phyloP scores from a whole-genome alignment of 352 stramenopile species.

The Phytophthora constricta region DNA sequence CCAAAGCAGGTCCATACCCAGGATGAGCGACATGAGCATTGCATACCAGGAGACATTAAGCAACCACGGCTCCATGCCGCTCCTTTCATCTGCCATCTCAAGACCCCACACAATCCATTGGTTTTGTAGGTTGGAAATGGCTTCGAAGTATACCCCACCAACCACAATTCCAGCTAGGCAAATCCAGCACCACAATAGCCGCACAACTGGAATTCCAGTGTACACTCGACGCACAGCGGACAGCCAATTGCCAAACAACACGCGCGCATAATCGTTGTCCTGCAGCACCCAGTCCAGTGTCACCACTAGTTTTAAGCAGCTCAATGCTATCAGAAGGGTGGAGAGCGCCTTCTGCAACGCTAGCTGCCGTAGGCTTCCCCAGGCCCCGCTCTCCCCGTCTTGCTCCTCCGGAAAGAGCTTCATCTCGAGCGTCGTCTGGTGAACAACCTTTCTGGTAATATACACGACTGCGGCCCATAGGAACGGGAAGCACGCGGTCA shows the following conservation, averaged over 20 bases:
- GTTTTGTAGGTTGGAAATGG: constrained; percentile 27
- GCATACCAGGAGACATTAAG: constrained; percentile 51
- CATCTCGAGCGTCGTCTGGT: constrained; percentile 1
- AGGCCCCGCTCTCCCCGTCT: neutral
- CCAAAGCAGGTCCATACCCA: constrained; percentile 59
- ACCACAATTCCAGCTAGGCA: constrained; percentile 24
- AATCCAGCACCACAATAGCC: constrained; percentile 38
- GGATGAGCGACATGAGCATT: constrained; percentile 39
- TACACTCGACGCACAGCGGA: constrained; percentile 35
- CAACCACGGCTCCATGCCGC: constrained; percentile 28
- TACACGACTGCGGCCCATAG: constrained; percentile 37
- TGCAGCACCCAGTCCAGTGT: constrained; percentile 58
- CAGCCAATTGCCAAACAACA: constrained; percentile 41
- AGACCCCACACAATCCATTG: constrained; percentile 38
- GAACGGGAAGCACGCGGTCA: constrained; percentile 43
- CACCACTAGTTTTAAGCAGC: constrained; percentile 44
- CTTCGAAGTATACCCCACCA: constrained; percentile 38
- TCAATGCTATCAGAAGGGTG: constrained; percentile 46
- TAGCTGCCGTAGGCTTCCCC: constrained; percentile 33
- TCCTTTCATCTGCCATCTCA: neutral
- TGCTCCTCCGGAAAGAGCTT: constrained; percentile 26
- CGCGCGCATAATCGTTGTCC: constrained; percentile 34
- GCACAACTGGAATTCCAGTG: constrained; percentile 24
- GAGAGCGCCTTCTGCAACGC: constrained; percentile 42
- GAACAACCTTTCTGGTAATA: constrained; percentile 15